Evolutionary conservation across 2,329 filamentous ascomycete genomes (phyloP), one percentile per base, ranked within the genome.

Genomic region (Phyllosticta citrichinensis): DNA sequence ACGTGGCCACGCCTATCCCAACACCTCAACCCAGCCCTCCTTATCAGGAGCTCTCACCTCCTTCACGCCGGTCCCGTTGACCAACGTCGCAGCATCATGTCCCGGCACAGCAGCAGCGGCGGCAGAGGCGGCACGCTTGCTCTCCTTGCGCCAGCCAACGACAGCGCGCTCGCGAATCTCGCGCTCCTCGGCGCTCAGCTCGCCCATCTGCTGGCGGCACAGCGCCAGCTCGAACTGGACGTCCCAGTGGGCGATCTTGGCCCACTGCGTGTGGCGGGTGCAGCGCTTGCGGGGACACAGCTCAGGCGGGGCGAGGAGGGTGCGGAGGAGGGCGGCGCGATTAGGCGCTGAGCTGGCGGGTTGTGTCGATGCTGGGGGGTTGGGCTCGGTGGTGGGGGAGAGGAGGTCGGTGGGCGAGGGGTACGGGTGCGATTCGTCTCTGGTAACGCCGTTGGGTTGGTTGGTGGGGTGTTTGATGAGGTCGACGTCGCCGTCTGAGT

Each of bases 281-380:
- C 79, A 81, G 56, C 77, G 75, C 66, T 80, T 80, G 65, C 75
- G 77, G 52, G 74, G 64, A 63, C 79, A 81, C 22, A 75, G 33
- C 5, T 53, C 47, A 10, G 53, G 35, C 12, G 40, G 25, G 11
- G 58, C 58, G 22, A 61, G 59, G 12, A 61, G 50, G 14, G 22
- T 14, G 2, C 53, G 47, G n/a, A 61, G 50, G 9, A 61, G 55
- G 24, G 56, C 59, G 20, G 52, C 24, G 52, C 20, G 52, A 19
- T 5, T 20, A 10, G 11, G 33, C 14, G 33, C 33, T 9, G 33
- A 40, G 33, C 14, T 40, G 33, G 17, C 40, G 40, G 40, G 40
- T 19, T n/a, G 20, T 5, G n/a, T 14, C 30, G 24, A 8, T 6
- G 22, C 2, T 22, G 52, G 17, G 1, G 24, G 27, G 4, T 30